Evolutionary conservation across 257 asterid species (phyloP), one percentile per base, ranked within the genome.

Genomic region (Knoxia roxburghii): DNA sequence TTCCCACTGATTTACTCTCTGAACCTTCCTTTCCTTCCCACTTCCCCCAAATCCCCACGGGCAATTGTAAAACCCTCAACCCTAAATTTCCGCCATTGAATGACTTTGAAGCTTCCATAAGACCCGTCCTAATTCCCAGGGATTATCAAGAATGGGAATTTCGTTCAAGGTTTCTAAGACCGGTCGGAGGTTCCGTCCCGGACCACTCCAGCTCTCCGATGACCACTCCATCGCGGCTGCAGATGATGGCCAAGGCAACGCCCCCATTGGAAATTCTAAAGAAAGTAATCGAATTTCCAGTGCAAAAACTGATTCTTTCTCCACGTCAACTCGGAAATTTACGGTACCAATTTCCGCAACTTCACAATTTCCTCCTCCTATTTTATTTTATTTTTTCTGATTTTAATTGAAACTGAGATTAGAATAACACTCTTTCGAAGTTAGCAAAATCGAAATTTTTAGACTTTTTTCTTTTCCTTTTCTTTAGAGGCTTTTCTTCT

Each of bases 131-230:
- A 59, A 59, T 32, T 20, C 43, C 64, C 46, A 40, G 8, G 65
- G 8, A 30, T 43, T 2, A 29, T 18, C 10, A 24, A 46, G 39
- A 54, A 92, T 94, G 99, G 99, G 96, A 80, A 54, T 94, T 76
- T 94, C 99, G n/a, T 94, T 94, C 61, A 85, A 79, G 89, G 88
- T 94, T 55, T 81, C 97, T 21, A 87, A 77, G 75, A 84, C 81
- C 15, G 99, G 99, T 10, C 67, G 74, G 75, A 76, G 96, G 70
- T 85, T 81, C 81, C 86, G 74, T 18, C 85, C 85, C 51, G 83
- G 83, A 55, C 76, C 84, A 30, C 70, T 46, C 8, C 68, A 70
- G 40, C 68, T 53, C 7, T 77, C 64, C 66, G 80, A 68, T 67
- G 78, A 69, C 60, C 61, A 75, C 62, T 26, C 77, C 66, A 29